These are phyloP conservation scores for Cladosporium sphaerospermum DNA, from an alignment of 2,329 filamentous ascomycete species.

Conservation along the genomic window DNA sequence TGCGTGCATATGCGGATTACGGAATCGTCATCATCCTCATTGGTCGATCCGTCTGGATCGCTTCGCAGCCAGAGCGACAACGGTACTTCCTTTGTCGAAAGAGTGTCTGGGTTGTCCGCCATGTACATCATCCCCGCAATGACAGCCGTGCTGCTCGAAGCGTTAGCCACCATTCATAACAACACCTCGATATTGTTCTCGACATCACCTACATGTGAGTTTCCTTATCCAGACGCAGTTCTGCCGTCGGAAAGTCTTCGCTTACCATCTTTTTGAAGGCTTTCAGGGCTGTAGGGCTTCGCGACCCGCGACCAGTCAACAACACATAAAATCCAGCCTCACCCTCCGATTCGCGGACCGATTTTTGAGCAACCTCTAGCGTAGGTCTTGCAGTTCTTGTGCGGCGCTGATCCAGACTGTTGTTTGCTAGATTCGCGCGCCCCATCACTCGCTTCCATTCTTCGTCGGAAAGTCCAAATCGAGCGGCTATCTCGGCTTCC, in stretches of 20 bases:
- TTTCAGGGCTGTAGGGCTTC: neutral
- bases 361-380: neutral
- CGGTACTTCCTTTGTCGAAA: neutral
- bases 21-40: neutral
- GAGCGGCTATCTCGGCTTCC: neutral
- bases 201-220: neutral
- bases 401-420: neutral
- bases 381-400: neutral
- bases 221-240: too few relatives aligned
- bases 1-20: conserved; percentile 1
- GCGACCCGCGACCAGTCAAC: too few relatives aligned
- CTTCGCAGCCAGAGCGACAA: neutral
- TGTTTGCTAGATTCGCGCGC: neutral
- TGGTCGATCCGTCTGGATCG: neutral
- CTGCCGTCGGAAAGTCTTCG: neutral
- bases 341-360: neutral
- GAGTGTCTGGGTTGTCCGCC: neutral
- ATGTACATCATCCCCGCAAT: neutral
- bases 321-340: neutral
- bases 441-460: neutral
- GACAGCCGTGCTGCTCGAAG: neutral
- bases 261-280: neutral
- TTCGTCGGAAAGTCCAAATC: neutral
- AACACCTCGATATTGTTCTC: neutral
- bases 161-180: neutral